Evolutionary conservation across 176 grass and related monocot species (phyloP), one percentile per base, ranked within the genome.

Genomic region (Echinochloa phyllopogon): DNA sequence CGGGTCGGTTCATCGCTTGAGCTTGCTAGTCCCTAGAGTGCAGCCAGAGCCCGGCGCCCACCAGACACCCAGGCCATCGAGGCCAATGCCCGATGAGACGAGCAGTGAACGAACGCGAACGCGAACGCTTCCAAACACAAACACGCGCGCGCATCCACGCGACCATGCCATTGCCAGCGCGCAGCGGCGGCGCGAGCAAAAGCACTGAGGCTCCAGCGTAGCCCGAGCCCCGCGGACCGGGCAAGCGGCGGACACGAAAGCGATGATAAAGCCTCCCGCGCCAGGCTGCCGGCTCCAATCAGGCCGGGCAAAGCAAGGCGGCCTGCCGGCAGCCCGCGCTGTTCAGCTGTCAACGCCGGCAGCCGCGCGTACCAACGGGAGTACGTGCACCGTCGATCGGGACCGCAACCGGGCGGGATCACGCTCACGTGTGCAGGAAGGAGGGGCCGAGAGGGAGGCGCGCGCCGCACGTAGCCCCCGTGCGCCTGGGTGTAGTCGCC

Each of bases 181-280:
- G 29, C 2, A 45, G 10, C 65, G 38, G 37, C 5, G 15, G 18
- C 55, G 21, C 23, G 53, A 16, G 62, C 51, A 77, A 70, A 88
- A 52, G 71, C 61, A 79, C 3, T n/a, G n/a, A 57, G 9, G 50
- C 65, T 41, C 66, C 53, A 62, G 67, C 80, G 6, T 6, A 38
- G 53, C 20, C 40, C 27, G 33, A 49, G 74, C 83, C 49, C 74
- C 16, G 42, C 33, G 38, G 33, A 16, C 45, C 36, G 49, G 69
- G 41, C 76, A 45, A 50, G 56, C 76, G 40, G 77, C 29, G 25
- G 86, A 67, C 82, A 89, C 41, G n/a, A 66, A 81, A 45, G 77
- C 70, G 44, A 60, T 69, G 33, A 39, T 75, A 86, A 89, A 86
- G 71, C 63, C 23, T 52, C 49, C 14, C 13, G 62, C 27, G 61